Percentiles rank a stretch among this genome's conserved stretches.
phyloP scores from a whole-genome alignment of 2,329 filamentous ascomycete genomes.

The Ascochyta fabae region DNA sequence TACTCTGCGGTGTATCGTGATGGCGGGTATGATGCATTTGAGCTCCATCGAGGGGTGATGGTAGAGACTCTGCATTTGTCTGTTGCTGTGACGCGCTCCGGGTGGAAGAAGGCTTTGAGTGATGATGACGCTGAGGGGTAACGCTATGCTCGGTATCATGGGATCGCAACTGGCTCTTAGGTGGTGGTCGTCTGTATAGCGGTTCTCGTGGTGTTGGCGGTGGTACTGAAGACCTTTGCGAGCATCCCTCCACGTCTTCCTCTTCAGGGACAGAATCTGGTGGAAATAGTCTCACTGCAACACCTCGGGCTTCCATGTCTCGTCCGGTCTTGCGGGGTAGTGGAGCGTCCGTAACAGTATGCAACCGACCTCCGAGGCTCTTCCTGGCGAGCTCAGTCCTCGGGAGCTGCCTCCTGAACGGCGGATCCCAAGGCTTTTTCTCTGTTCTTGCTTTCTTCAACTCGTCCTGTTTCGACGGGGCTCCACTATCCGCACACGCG shows the following conservation, averaged over 20 bases:
- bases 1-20: neutral
- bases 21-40: neutral
- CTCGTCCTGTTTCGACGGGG: neutral
- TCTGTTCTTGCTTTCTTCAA: conserved; percentile 1
- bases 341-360: conserved; percentile 3
- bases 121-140: neutral
- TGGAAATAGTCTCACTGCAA: conserved; percentile 9
- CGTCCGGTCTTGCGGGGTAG: conserved; percentile 6
- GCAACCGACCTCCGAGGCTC: conserved; percentile 1
- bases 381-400: neutral
- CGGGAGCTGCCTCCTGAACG: conserved; percentile 24
- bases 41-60: conserved; percentile 11
- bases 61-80: neutral
- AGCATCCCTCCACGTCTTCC: neutral
- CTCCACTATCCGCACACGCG: conserved; percentile 19
- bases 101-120: neutral
- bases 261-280: neutral
- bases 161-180: neutral
- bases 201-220: neutral
- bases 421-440: conserved; percentile 38
- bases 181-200: neutral
- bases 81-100: neutral
- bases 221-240: neutral
- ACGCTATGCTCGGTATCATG: neutral
- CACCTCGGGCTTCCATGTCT: conserved; percentile 4